A percentile compares a stretch with the other conserved stretches of the same genome.
These are phyloP conservation scores for Macaranga tanarius DNA, from an alignment of 441 rosid species.

Conservation along the genomic window DNA sequence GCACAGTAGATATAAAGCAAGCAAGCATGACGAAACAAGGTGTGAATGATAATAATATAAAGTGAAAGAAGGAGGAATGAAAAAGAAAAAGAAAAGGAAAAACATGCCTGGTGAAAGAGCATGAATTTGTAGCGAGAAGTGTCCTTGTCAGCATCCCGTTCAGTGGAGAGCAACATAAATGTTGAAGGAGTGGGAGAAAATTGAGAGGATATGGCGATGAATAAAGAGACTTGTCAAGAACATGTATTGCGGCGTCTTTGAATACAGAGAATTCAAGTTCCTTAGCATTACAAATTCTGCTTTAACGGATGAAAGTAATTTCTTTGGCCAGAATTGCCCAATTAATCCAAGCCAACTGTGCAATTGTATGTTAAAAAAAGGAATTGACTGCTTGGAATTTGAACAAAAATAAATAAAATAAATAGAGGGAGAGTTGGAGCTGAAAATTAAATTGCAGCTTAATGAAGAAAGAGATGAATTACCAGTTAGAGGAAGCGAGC, in stretches of 20 bases:
- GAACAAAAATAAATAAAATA: neutral
- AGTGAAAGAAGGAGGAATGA: neutral
- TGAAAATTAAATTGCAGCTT: too few relatives aligned
- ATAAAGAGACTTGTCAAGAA: slow-evolving; percentile 71
- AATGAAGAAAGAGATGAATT: neutral
- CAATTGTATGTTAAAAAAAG: neutral
- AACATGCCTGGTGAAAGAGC: slow-evolving; percentile 60
- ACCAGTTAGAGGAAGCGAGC: slow-evolving; percentile 59
- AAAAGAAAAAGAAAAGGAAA: slow-evolving; percentile 11
- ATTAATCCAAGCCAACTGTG: slow-evolving; percentile 74
- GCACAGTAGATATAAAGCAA: too few relatives aligned
- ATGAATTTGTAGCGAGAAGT: slow-evolving; percentile 58
- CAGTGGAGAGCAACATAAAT: slow-evolving; percentile 53
- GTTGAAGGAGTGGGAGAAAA: slow-evolving; percentile 48
- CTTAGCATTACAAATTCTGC: slow-evolving; percentile 46
- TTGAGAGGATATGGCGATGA: slow-evolving; percentile 60
- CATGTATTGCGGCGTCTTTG: slow-evolving; percentile 52
- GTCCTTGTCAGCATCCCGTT: slow-evolving; percentile 53
- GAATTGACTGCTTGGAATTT: too few relatives aligned
- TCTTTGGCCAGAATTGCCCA: slow-evolving; percentile 75
- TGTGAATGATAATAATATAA: too few relatives aligned
- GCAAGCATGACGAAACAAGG: too few relatives aligned
- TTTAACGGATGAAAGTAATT: slow-evolving; percentile 57
- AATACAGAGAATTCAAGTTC: slow-evolving; percentile 50
- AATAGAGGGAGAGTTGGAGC: too few relatives aligned